Conservation (phyloP, 176 grass and related monocot genomes). For the Elymus sibiricus region DNA sequence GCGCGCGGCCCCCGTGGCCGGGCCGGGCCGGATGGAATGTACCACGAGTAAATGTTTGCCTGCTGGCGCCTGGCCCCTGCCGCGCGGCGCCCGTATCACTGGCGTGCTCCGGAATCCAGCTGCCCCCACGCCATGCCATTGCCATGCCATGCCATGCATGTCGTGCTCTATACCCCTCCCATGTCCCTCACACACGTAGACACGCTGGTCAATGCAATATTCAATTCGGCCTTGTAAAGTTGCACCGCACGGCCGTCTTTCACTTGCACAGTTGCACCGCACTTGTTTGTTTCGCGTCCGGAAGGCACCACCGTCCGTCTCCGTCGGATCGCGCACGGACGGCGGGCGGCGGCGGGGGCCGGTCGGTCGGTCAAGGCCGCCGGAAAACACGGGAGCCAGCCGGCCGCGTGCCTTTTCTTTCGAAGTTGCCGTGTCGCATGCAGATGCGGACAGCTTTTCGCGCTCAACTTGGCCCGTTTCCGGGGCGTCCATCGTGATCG, state of each 20-base stretch:
- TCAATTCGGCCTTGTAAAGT: background rate
- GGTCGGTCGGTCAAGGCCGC: slow-evolving; percentile 27
- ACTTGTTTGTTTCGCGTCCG: background rate
- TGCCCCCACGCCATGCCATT: background rate
- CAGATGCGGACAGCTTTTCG: slow-evolving; percentile 17
- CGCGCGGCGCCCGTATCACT: background rate
- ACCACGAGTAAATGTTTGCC: slow-evolving; percentile 28
- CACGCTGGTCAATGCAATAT: slow-evolving; percentile 12
- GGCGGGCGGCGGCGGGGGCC: background rate
- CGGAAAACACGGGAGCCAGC: slow-evolving; percentile 44
- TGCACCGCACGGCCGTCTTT: background rate
- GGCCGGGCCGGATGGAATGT: slow-evolving; percentile 36
- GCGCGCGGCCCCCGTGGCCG: background rate
- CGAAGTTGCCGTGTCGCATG: slow-evolving; percentile 22
- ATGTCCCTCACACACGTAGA: no score
- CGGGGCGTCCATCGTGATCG: background rate
- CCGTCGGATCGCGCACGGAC: slow-evolving; percentile 16
- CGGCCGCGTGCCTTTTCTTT: background rate
- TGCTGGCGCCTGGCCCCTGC: background rate
- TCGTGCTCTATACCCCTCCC: background rate
- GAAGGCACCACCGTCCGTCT: slow-evolving; percentile 17
- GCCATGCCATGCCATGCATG: background rate
- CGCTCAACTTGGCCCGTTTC: background rate
- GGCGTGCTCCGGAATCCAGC: slow-evolving; percentile 44
- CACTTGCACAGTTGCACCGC: background rate